Base-by-base conservation (phyloP, 306 rosid genomes). In the Malus fusca region DNA sequence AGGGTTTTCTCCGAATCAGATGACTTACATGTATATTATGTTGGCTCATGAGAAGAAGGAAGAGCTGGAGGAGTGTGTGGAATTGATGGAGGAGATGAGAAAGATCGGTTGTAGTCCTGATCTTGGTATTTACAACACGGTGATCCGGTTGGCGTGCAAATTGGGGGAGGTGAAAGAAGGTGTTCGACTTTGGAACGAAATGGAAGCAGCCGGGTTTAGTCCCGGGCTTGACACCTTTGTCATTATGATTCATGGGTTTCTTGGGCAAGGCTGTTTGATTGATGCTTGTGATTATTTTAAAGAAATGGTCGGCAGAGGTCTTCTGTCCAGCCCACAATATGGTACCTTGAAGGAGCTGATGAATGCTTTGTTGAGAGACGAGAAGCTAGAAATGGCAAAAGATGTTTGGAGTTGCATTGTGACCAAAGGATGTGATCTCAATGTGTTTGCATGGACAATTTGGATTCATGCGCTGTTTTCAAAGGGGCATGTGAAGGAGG, bases 21-120 rank as follows among this genome's bases (percentile, higher is more conserved):
- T 77, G 72, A 91, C 83, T 80, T 93, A 87, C 80, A 56, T 85
- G 82, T 88, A 86, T 69, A 84, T 93, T 48, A 82, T 88, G 92
- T 2, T 81, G 46, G 97, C 96, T 21, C 97, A 89, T 72, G 97
- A 93, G 88, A 91, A 91, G 92, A 91, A 88, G 87, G 96, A 93
- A 66, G 88, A 91, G 67, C 86, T 91, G 55, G 97, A 91, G 86
- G 93, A 91, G 82, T 91, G 93, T 70, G 69, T 84, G 88, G 92
- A 88, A 76, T 87, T 91, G 25, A 80, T 89, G 74, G 68, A 77
- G 77, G 97, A 89, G 86, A 91, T 93, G 96, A 76, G 85, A 78
- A 91, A 88, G 90, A 80, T 88, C 66, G 96, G 92, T 73, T 87
- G 89, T 77, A 31, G 73, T 66, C 98, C 93, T 31, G 87, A 93